Evolutionary conservation across 1,139 yeast genomes (phyloP).

Genomic region (Pneumocystis oryctolagi): DNA sequence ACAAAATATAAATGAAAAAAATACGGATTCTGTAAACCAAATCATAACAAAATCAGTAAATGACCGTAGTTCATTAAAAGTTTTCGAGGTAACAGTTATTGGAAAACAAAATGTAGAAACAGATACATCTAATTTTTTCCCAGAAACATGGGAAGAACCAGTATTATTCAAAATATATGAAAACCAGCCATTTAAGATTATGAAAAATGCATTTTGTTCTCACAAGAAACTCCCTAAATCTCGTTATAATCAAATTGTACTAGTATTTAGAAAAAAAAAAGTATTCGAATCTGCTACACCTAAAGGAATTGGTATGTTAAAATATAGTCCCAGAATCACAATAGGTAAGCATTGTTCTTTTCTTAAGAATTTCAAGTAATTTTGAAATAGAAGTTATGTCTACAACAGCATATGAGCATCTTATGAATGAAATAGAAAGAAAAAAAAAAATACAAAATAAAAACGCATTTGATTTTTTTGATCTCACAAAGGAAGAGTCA

Average conservation of each 20-base stretch:
- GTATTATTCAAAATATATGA: not conserved
- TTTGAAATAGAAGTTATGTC: not conserved
- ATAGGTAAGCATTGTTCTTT: not conserved
- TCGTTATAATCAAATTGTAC: not conserved
- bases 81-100: not conserved
- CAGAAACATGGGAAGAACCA: not conserved
- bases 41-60: not conserved
- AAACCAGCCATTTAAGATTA: not conserved
- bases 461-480: not conserved
- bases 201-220: not conserved
- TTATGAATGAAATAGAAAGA: not conserved
- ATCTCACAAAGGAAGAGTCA: not conserved
- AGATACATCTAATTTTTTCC: not conserved
- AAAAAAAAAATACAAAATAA: not conserved
- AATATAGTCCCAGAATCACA: not conserved
- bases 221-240: not conserved
- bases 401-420: not conserved
- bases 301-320: not conserved
- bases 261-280: not conserved
- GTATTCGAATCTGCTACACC: not conserved
- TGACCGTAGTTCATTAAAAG: not conserved
- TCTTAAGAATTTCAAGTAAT: not conserved
- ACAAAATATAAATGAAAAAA: not conserved
- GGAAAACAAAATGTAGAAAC: not conserved
- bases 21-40: not conserved